Evolutionary conservation across 2,329 filamentous ascomycete genomes (phyloP).

Genomic region (Hypoxylon sp.): DNA sequence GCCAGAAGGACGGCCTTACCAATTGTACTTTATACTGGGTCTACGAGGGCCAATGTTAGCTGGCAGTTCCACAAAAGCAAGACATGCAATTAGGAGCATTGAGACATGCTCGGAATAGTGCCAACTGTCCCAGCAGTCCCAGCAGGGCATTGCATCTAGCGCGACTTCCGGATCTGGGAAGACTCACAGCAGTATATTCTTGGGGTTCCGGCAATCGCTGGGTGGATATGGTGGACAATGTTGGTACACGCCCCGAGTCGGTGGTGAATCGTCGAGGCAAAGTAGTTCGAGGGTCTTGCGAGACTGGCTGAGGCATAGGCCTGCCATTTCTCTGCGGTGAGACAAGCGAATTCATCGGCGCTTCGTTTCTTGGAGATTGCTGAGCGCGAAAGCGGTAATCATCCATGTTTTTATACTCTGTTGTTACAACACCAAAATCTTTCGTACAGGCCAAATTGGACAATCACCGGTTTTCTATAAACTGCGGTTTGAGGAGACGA

Average conservation of each 20-base stretch:
- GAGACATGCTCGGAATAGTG: conserved; percentile 51
- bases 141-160: conserved; percentile 35
- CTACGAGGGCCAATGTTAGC: conserved; percentile 51
- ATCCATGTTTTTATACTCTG: conserved; percentile 73
- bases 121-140: conserved; percentile 45
- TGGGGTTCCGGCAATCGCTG: conserved; percentile 66
- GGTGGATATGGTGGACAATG: conserved; percentile 74
- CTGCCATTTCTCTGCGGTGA: conserved; percentile 80
- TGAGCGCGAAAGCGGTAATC: conserved; percentile 84
- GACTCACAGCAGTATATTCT: conserved; percentile 62
- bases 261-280: conserved; percentile 95
- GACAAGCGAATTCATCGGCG: conserved; percentile 80
- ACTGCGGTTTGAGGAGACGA: conserved; percentile 45
- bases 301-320: conserved; percentile 71
- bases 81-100: conserved; percentile 51
- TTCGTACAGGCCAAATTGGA: conserved; percentile 61
- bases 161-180: conserved; percentile 28
- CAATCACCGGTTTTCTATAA: conserved; percentile 58
- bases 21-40: conserved; percentile 72
- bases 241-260: conserved; percentile 86
- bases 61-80: conserved; percentile 51
- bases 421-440: conserved; percentile 57
- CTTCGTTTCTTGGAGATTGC: conserved; percentile 83
- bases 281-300: conserved; percentile 80
- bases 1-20: conserved; percentile 67